Evolutionary conservation across 306 rosid species (phyloP), one percentile per base, ranked within the genome.

Genomic region (Urtica urens): DNA sequence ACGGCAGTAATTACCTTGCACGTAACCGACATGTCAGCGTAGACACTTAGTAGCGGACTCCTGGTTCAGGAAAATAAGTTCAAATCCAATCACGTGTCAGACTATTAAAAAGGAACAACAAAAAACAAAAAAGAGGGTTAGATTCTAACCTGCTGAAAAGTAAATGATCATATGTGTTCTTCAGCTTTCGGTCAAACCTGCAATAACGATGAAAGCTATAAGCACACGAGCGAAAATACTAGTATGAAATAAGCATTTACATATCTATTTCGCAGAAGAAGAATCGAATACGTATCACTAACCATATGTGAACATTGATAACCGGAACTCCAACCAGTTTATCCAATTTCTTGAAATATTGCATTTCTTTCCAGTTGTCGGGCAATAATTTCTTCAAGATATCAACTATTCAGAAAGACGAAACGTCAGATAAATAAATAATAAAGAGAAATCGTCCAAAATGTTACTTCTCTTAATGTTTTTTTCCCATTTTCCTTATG

Each of bases 131-230:
- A 46, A 26, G 19, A 43, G 42, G 72, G 29, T 63, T 8, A 63
- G 74, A 67, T 17, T 62, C 17, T 39, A 55, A 90, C 99, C 99
- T 90, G 95, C 94, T 90, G 65, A 90, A 90, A 62, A 90, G 99
- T 29, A 90, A 83, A 62, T 81, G 87, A 72, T 85, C 99, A 49
- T 84, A 84, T 22, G 95, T 71, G 73, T 85, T 90, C 87, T 90
- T 85, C 79, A 90, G 72, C 69, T 85, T 90, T 72, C 87, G 74
- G 77, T 90, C 94, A 64, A 90, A 85, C 99, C 99, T 90, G 92
- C 64, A 69, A 57, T 59, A n/a, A n/a, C 27, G 28, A 30, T 45
- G 13, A 59, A 33, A 58, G 38, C 14, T 45, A 15, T 20, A 26
- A 61, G 45, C 40, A 4, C 4, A 26, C 21, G 55, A 49, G 15